phyloP scores from a whole-genome alignment of 2,329 filamentous ascomycete genomes.

The Arthrobotrys entomopaga region DNA sequence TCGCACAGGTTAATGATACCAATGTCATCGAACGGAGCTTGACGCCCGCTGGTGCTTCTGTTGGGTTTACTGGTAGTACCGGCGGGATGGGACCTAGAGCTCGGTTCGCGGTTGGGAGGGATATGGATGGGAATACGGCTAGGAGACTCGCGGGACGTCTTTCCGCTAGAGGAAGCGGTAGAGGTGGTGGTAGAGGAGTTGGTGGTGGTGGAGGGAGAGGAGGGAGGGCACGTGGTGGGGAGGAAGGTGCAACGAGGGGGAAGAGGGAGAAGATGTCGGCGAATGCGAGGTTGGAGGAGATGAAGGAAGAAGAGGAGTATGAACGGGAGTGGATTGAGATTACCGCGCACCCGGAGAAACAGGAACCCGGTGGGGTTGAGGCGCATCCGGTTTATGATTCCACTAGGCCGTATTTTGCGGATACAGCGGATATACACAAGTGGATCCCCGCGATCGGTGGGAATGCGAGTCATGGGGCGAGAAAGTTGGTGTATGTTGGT shows the following conservation, averaged over 20 bases:
- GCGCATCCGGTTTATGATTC: slow-evolving; percentile 45
- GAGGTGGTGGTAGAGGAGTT: slow-evolving; percentile 13
- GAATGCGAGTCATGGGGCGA: slow-evolving; percentile 8
- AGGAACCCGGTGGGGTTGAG: slow-evolving; percentile 21
- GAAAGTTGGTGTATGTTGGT: slow-evolving; percentile 31
- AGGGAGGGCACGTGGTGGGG: slow-evolving; percentile 5
- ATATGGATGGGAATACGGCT: slow-evolving; percentile 2
- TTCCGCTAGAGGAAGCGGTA: slow-evolving; percentile 1
- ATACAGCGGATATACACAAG: slow-evolving; percentile 18
- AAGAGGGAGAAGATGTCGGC: neutral
- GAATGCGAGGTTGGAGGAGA: neutral
- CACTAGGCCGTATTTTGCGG: slow-evolving; percentile 29
- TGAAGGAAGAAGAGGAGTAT: slow-evolving; percentile 8
- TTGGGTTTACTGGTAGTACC: neutral
- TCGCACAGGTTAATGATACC: neutral
- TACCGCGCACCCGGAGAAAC: slow-evolving; percentile 19
- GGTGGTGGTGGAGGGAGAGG: slow-evolving; percentile 12
- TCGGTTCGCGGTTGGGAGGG: neutral
- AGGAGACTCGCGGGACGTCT: neutral
- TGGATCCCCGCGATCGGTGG: slow-evolving; percentile 43
- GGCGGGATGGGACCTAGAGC: neutral
- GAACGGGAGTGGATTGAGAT: slow-evolving; percentile 18
- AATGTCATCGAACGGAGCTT: neutral
- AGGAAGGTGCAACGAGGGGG: neutral
- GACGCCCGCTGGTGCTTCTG: neutral